Evolutionary conservation across 805 yeast species (phyloP), one percentile per base, ranked within the genome.

Genomic region (Candida ponderosae): DNA sequence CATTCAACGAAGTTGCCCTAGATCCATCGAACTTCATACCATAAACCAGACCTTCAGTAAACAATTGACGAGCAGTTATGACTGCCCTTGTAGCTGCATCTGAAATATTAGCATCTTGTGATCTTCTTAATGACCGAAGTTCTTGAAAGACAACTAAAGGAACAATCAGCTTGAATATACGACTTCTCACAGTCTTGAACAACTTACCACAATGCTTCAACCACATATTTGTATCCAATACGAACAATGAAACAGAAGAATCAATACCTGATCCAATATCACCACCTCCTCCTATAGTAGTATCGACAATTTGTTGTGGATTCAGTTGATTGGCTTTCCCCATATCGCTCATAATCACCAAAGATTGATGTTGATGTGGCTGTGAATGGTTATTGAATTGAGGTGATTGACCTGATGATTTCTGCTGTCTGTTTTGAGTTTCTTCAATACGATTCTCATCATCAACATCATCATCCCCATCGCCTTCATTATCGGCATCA

Each of bases 61-160:
- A 78, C 36, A 83, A 59, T 48, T 81, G 88, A 42, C 89, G 65
- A 30, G 81, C 69, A 6, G 82, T 79, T 4, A 83, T 79, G 6
- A 83, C 88, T 1, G 88, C 83, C 36, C 94, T 61, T 0, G 90
- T 81, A 0, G 90, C 90, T 3, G 88, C 81, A 53, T 83, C 93
- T 2, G 86, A 75, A 16, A 83, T 78, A 4, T 81, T 73, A 2
- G 79, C 79, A 53, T 83, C 93, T 15, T 76, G 72, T 0, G 86
- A 78, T 47, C 81, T 74, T 41, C 90, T 61, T 42, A 83, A 59
- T 6, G 85, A 78, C 47, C 90, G 60, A 41, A 83, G 61, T 50
- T 83, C 93, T 60, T 82, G 90, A 52, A 82, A 83, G 6, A 83
- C 86, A 16, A 84, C 79, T 40, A 83, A 62, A 31, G 93, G 89